These are phyloP conservation scores for Halophytophthora batemanensis DNA, from an alignment of 352 stramenopile genomes.

Conservation along the genomic window DNA sequence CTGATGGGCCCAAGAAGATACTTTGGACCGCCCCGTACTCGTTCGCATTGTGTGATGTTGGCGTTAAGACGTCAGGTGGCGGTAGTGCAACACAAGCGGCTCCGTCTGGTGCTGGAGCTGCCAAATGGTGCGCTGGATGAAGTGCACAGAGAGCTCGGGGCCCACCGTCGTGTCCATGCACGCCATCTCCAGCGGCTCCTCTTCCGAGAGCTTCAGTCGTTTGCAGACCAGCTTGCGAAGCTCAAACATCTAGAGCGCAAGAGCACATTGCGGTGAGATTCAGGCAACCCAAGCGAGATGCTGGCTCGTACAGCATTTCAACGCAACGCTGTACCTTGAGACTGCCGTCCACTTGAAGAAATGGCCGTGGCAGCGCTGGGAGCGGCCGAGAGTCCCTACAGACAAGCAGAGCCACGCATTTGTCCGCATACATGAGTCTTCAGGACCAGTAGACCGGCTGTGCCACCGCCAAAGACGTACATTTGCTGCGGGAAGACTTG, in stretches of 20 bases:
- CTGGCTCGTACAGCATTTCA: neutral
- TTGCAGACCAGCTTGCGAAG: conserved; percentile 45
- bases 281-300: neutral
- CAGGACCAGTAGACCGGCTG: no score
- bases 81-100: conserved; percentile 54
- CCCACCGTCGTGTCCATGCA: conserved; percentile 60
- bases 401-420: neutral
- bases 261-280: neutral
- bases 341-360: conserved; percentile 57
- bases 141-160: conserved; percentile 58
- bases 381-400: conserved; percentile 24
- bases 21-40: no score
- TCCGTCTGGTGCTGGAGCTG: conserved; percentile 43
- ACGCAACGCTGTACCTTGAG: conserved; percentile 38
- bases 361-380: conserved; percentile 35
- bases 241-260: conserved; percentile 44
- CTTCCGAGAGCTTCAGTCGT: conserved; percentile 28
- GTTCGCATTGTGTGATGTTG: neutral
- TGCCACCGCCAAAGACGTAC: conserved; percentile 13
- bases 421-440: neutral
- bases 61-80: conserved; percentile 19
- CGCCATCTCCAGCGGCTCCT: conserved; percentile 43
- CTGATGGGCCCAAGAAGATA: no score
- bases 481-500: conserved; percentile 42
- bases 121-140: conserved; percentile 70